A percentile compares a stretch with the other conserved stretches of the same genome.
These are phyloP conservation scores for Maudiozyma bulderi DNA, from an alignment of 805 yeast species.

Conservation along the genomic window DNA sequence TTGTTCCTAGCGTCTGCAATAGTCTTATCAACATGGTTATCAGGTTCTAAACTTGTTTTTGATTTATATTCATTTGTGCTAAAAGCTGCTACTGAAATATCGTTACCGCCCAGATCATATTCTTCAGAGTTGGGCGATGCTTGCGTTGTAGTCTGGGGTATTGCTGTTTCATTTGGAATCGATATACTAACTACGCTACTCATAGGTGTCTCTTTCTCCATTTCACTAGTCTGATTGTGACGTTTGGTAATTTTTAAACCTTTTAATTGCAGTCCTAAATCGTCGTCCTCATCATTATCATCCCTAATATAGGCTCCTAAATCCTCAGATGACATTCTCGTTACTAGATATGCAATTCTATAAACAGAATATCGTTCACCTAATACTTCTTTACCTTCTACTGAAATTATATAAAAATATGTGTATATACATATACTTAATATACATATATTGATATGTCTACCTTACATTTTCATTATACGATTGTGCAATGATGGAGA, in stretches of 20 bases:
- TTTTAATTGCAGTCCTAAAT: slow-evolving; percentile 20
- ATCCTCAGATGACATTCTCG: background rate
- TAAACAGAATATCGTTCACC: too few species aligned
- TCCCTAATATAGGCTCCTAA: background rate
- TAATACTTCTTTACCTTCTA: too few species aligned
- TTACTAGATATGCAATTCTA: background rate
- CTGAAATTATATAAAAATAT: background rate
- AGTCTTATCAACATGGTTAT: too few species aligned
- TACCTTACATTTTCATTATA: too few species aligned
- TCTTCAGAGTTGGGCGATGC: background rate
- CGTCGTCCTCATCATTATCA: slow-evolving; percentile 14
- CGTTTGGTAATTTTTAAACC: slow-evolving; percentile 17
- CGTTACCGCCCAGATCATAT: background rate
- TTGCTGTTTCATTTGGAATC: too few species aligned
- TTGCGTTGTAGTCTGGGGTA: background rate
- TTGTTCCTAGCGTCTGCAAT: too few species aligned
- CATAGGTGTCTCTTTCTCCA: background rate
- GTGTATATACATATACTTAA: too few species aligned
- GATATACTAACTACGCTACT: background rate
- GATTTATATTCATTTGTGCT: too few species aligned
- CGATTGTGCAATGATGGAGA: too few species aligned
- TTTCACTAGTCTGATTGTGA: background rate
- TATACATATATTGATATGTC: too few species aligned
- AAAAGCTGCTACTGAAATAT: background rate
- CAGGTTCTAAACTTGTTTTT: too few species aligned